Conservation (phyloP, 2,329 filamentous ascomycete genomes). For the Ceratocystis smalleyi region DNA sequence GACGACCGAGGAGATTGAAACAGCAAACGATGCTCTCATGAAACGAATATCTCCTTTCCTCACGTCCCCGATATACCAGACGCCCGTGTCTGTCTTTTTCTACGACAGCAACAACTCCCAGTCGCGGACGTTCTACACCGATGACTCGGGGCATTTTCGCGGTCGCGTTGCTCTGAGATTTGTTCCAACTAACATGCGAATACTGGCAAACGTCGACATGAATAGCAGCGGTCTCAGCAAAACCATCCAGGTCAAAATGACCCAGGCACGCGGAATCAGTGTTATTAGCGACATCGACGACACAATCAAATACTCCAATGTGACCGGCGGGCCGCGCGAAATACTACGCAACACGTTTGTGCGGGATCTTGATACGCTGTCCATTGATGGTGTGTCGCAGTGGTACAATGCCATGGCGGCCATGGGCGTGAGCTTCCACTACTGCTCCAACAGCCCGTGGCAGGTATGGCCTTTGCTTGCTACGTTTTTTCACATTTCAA, state of each 20-base stretch:
- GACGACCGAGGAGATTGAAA: slow-evolving; percentile 56
- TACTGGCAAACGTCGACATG: slow-evolving; percentile 71
- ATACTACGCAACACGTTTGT: slow-evolving; percentile 96
- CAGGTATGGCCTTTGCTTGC: slow-evolving; percentile 84
- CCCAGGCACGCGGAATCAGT: slow-evolving; percentile 66
- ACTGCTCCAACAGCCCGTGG: slow-evolving; percentile 99
- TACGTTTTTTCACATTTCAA: slow-evolving; percentile 66
- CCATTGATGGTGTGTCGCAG: slow-evolving; percentile 70
- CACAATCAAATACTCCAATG: slow-evolving; percentile 90
- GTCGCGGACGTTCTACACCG: slow-evolving; percentile 69
- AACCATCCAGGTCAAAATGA: slow-evolving; percentile 55
- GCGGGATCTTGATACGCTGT: slow-evolving; percentile 65
- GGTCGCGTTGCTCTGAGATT: slow-evolving; percentile 73
- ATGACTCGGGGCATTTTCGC: slow-evolving; percentile 78
- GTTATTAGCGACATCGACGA: slow-evolving; percentile 97
- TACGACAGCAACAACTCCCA: slow-evolving; percentile 74
- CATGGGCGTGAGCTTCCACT: slow-evolving; percentile 79
- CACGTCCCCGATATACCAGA: slow-evolving; percentile 60
- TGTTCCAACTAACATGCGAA: slow-evolving; percentile 72
- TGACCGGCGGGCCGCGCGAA: slow-evolving; percentile 70
- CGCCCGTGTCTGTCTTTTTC: slow-evolving; percentile 83
- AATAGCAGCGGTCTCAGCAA: slow-evolving; percentile 43
- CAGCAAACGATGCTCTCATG: slow-evolving; percentile 79
- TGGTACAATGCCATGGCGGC: slow-evolving; percentile 71
- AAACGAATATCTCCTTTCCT: slow-evolving; percentile 78